Conservation (phyloP, 768 basidiomycete genomes). For the Pulveroboletus frians region DNA sequence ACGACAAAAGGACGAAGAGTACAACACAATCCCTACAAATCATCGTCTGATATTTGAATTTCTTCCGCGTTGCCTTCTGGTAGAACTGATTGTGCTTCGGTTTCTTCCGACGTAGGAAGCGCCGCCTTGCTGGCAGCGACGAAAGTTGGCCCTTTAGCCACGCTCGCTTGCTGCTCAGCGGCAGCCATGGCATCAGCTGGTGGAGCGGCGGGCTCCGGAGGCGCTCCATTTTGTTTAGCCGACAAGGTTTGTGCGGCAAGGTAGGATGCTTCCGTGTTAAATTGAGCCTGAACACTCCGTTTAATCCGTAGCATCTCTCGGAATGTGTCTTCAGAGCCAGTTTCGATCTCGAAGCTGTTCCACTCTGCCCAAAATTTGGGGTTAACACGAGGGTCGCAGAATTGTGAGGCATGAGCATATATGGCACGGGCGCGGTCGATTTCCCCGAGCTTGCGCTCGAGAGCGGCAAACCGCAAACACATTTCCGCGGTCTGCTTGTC, state of each 20-base stretch:
- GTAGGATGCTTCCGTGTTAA: constrained; percentile 95
- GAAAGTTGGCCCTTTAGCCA: constrained; percentile 61
- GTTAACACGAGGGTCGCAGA: constrained; percentile 92
- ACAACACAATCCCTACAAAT: constrained; percentile 37
- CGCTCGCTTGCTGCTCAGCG: constrained; percentile 61
- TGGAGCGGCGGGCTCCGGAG: constrained; percentile 39
- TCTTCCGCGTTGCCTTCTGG: constrained; percentile 63
- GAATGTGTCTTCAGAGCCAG: constrained; percentile 98
- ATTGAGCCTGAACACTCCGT: constrained; percentile 96
- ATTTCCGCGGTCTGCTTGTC: constrained; percentile 95
- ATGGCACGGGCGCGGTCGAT: constrained; percentile 96
- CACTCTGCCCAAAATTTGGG: constrained; percentile 95
- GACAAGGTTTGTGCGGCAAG: constrained; percentile 86
- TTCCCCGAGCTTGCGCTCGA: constrained; percentile 97
- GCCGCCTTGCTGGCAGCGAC: constrained; percentile 66
- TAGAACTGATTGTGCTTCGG: constrained; percentile 28
- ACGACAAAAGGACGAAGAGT: constrained; percentile 13
- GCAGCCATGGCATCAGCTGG: constrained; percentile 82
- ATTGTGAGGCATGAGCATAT: constrained; percentile 96
- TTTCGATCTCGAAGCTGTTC: constrained; percentile 98
- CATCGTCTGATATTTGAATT: constrained; percentile 85
- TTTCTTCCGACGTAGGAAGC: constrained; percentile 36
- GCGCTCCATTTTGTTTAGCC: constrained; percentile 51
- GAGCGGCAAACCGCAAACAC: constrained; percentile 91
- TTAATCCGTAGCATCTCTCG: constrained; percentile 93